A percentile compares a stretch with the other conserved stretches of the same genome.
Conservation (phyloP, 2,329 filamentous ascomycete genomes). For the Penicillium verrucosum region DNA sequence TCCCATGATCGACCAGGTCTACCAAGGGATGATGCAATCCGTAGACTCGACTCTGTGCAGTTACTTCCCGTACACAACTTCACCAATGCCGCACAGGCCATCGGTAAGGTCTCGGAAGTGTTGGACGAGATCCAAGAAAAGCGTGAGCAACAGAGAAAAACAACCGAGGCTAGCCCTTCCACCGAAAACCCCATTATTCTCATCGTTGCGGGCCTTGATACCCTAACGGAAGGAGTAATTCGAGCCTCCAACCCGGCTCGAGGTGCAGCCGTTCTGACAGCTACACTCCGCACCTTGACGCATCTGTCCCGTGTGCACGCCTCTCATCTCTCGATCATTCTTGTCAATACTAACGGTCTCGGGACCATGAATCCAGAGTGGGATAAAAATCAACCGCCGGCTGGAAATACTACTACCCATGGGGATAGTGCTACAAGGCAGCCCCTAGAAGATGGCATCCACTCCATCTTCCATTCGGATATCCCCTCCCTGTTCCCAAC, state of each 20-base stretch:
- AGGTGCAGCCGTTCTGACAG: conserved; percentile 33
- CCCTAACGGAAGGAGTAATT: conserved; percentile 36
- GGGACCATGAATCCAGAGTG: conserved; percentile 14
- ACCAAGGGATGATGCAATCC: conserved; percentile 30
- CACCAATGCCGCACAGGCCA: conserved; percentile 28
- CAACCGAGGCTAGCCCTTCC: background rate
- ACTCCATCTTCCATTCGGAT: conserved; percentile 28
- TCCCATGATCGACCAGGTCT: conserved; percentile 11
- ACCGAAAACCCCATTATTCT: conserved; percentile 19
- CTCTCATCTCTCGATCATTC: conserved; percentile 31
- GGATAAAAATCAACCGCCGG: background rate
- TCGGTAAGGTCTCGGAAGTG: conserved; percentile 29
- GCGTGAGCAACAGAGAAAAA: background rate
- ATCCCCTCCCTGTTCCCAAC: conserved; percentile 25
- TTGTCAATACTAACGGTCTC: conserved; percentile 38
- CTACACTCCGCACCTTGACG: conserved; percentile 34
- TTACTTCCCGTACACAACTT: conserved; percentile 35
- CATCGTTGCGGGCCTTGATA: conserved; percentile 39
- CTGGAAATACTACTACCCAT: background rate
- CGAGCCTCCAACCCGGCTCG: conserved; percentile 37
- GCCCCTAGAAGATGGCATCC: conserved; percentile 19
- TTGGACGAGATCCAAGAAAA: conserved; percentile 21
- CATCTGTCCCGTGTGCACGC: conserved; percentile 31
- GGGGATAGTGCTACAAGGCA: conserved; percentile 1
- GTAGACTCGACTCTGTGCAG: conserved; percentile 32